Base-by-base conservation (phyloP, 805 yeast species). In the Ogataea methanolica region DNA sequence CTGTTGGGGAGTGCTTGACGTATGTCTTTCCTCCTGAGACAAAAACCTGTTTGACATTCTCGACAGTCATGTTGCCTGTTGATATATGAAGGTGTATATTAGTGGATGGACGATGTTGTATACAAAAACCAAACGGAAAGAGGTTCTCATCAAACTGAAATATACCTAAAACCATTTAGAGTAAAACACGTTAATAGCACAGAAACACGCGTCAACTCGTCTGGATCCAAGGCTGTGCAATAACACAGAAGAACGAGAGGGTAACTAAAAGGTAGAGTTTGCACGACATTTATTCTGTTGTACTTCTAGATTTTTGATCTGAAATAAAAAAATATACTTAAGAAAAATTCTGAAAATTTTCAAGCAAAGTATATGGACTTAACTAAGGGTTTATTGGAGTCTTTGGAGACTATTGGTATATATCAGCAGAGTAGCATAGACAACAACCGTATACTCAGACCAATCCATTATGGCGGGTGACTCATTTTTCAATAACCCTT, bases 401-500 rank as follows among this genome's bases (percentile, higher is more conserved):
- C 15, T 33, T 15, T 15, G 16, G 35, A 33, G 35, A 14, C 21
- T 39, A n/a, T 41, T 33, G 23, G 19, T 36, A 22, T 36, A 17
- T 33, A 34, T 26, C 29, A 26, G 11, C 7, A 6, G 11, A 26
- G 29, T 2, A 6, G 5, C 7, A 26, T 7, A 26, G 7, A 26
- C 29, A 2, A 26, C 11, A 2, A 26, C 29, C 11, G 11, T 26
- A 26, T 7, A 26, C 2, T 26, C 11, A 23, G 8, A 6, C 19
- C 11, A 21, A 19, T 38, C 34, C 29, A 56, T 33, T 14, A 68
- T 79, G 83, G 78, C 78, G 41, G 75, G 75, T 47, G 87, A 82
- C 63, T 78, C 85, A 7, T 82, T 82, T 62, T 75, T 82, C 54
- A 71, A 79, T 16, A 86, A 80, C 57, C 85, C 86, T 43, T 69